Percentiles rank a stretch among this genome's conserved stretches.
These are phyloP conservation scores for Dothistroma septosporum DNA, from an alignment of 2,329 filamentous ascomycete genomes.

Conservation along the genomic window DNA sequence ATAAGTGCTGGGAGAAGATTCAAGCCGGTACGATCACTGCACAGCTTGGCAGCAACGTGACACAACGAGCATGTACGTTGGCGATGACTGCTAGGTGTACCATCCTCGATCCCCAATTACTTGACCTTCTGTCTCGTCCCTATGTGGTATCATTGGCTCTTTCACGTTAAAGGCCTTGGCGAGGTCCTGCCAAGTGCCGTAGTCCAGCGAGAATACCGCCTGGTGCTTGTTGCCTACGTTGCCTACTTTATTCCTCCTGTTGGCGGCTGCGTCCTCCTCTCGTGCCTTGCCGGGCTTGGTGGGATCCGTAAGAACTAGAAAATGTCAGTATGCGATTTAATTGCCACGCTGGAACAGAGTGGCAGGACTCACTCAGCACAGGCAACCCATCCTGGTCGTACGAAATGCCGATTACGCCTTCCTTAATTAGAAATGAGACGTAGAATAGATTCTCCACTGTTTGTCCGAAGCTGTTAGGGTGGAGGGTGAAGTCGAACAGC, in stretches of 20 bases:
- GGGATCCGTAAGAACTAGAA: conserved; percentile 6
- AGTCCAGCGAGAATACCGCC: conserved; percentile 83
- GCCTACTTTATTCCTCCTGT: not conserved
- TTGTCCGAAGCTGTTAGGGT: conserved; percentile 86
- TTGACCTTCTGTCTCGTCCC: conserved; percentile 54
- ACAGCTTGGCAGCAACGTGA: too few relatives aligned
- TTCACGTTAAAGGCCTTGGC: conserved; percentile 71
- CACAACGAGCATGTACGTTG: not conserved
- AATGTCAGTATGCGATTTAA: not conserved
- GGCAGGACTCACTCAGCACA: conserved; percentile 65
- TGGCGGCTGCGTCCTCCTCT: not conserved
- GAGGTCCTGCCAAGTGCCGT: conserved; percentile 74
- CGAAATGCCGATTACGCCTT: conserved; percentile 72
- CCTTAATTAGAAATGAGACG: conserved; percentile 85
- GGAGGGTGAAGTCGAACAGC: conserved; percentile 82
- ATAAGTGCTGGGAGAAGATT: too few relatives aligned
- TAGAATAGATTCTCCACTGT: conserved; percentile 98
- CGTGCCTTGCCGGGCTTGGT: not conserved
- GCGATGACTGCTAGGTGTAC: conserved; percentile 48
- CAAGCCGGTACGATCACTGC: too few relatives aligned
- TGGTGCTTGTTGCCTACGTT: conserved; percentile 57
- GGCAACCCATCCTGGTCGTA: conserved; percentile 71
- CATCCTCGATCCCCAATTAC: conserved; percentile 59
- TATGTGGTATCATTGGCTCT: conserved; percentile 80
- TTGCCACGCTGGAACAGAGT: not conserved